Conservation (phyloP, 371 early-diverging fungal species). For the Mucor indicus region DNA sequence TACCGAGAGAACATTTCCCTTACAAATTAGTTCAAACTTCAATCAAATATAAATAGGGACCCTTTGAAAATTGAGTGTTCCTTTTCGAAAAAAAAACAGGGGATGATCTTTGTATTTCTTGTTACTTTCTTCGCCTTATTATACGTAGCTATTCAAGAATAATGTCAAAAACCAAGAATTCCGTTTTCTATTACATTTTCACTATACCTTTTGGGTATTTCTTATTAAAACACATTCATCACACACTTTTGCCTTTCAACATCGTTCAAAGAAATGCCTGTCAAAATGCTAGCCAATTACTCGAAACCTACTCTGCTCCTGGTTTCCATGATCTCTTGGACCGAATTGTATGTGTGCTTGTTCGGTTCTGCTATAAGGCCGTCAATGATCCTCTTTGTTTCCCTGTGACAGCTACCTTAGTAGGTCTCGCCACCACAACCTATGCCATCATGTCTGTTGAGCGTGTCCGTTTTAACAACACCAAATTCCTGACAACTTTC, state of each 20-base stretch:
- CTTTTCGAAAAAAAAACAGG: too few relatives aligned
- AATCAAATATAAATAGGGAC: too few relatives aligned
- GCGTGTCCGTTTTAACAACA: not conserved
- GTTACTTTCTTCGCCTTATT: too few relatives aligned
- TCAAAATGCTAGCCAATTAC: not conserved
- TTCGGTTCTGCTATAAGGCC: slow-evolving; percentile 8
- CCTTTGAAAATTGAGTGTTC: too few relatives aligned
- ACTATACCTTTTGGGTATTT: slow-evolving; percentile 5
- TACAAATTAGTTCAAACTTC: too few relatives aligned
- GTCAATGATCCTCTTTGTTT: slow-evolving; percentile 12
- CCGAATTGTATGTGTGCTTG: slow-evolving; percentile 11
- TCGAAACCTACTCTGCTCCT: slow-evolving; percentile 7
- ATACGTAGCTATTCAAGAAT: too few relatives aligned
- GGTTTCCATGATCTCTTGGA: slow-evolving; percentile 1
- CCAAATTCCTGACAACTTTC: not conserved
- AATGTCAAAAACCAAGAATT: slow-evolving; percentile 5
- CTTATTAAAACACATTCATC: slow-evolving; percentile 5
- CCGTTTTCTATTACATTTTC: slow-evolving; percentile 6
- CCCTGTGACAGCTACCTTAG: slow-evolving; percentile 9
- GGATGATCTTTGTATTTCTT: too few relatives aligned
- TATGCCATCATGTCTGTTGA: slow-evolving; percentile 21
- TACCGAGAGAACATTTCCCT: too few relatives aligned
- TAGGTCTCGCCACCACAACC: slow-evolving; percentile 13
- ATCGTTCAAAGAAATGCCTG: slow-evolving; percentile 1
- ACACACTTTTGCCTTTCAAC: slow-evolving; percentile 13